Conservation (phyloP, 2,329 filamentous ascomycete genomes). For the Zymoseptoria passerinii region DNA sequence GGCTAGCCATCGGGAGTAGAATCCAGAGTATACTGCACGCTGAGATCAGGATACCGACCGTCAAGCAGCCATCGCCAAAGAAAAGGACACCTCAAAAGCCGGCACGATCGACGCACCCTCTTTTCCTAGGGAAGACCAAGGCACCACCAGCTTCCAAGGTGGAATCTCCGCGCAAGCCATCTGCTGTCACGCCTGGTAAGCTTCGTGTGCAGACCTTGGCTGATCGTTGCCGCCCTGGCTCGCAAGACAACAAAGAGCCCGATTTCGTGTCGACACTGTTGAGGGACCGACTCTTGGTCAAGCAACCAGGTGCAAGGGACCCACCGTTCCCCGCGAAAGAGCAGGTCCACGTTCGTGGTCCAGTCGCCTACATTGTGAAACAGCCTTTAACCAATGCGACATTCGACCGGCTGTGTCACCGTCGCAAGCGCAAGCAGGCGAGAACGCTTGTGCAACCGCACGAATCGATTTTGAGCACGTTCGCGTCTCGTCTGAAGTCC, state of each 20-base stretch:
- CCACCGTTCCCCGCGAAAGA: constrained; percentile 64
- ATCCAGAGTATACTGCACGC: constrained; percentile 56
- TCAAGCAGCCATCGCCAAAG: constrained; percentile 14
- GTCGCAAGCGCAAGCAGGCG: constrained; percentile 31
- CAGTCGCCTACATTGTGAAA: neutral
- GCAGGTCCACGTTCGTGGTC: constrained; percentile 55
- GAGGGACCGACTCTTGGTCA: constrained; percentile 37
- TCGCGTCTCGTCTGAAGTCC: constrained; percentile 12
- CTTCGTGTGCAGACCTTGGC: constrained; percentile 26
- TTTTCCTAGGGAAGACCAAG: constrained; percentile 49
- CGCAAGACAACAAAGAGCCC: neutral
- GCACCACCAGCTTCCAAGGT: constrained; percentile 20
- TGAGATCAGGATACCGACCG: constrained; percentile 14
- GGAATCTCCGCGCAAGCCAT: constrained; percentile 27
- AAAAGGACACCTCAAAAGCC: constrained; percentile 17
- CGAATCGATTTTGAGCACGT: constrained; percentile 19
- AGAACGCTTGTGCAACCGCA: constrained; percentile 17
- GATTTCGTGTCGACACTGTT: constrained; percentile 22
- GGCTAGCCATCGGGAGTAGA: constrained; percentile 46
- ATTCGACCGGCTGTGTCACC: constrained; percentile 8
- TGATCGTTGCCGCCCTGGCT: constrained; percentile 12
- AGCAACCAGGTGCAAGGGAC: constrained; percentile 57
- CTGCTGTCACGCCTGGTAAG: constrained; percentile 42
- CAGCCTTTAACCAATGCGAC: neutral
- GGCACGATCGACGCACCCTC: constrained; percentile 51